Conservation (phyloP, 495 filamentous ascomycete genomes). For the Pyrenula aspistea region DNA sequence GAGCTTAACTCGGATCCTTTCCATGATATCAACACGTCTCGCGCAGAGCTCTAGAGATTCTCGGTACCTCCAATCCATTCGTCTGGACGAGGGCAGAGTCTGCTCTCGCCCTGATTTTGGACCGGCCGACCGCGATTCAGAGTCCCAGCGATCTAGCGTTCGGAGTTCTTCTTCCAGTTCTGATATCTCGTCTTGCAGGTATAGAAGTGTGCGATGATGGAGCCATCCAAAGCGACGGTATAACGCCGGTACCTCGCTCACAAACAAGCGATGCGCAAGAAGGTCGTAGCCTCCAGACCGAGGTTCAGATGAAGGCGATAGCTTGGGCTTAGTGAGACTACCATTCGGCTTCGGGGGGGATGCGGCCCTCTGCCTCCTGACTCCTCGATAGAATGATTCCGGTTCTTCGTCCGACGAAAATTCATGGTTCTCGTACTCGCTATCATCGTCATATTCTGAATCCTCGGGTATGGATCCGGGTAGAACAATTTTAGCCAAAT, state of each 20-base stretch:
- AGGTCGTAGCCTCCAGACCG: not conserved
- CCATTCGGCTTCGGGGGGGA: not conserved
- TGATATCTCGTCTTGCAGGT: constrained; percentile 77
- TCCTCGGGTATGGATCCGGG: not conserved
- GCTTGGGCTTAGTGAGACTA: not conserved
- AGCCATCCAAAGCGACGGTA: constrained; percentile 77
- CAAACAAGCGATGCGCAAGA: not conserved
- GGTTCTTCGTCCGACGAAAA: not conserved
- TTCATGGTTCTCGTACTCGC: not conserved
- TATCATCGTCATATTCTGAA: not conserved
- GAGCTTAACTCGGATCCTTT: constrained; percentile 59
- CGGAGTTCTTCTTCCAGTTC: constrained; percentile 67
- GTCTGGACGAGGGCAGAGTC: constrained; percentile 48
- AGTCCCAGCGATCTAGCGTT: constrained; percentile 59
- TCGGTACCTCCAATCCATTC: constrained; percentile 47
- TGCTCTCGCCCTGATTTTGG: constrained; percentile 34
- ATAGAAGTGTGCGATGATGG: constrained; percentile 74
- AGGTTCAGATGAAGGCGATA: not conserved
- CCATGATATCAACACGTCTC: constrained; percentile 57
- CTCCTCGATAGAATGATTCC: not conserved
- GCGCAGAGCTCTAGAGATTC: constrained; percentile 59
- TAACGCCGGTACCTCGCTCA: constrained; percentile 42
- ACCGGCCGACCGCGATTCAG: constrained; percentile 44
- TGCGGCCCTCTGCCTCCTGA: not conserved
- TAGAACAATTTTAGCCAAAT: not conserved